Evolutionary conservation across 148 eudicot genomes (phyloP).

Genomic region (Pouteria glomerata): DNA sequence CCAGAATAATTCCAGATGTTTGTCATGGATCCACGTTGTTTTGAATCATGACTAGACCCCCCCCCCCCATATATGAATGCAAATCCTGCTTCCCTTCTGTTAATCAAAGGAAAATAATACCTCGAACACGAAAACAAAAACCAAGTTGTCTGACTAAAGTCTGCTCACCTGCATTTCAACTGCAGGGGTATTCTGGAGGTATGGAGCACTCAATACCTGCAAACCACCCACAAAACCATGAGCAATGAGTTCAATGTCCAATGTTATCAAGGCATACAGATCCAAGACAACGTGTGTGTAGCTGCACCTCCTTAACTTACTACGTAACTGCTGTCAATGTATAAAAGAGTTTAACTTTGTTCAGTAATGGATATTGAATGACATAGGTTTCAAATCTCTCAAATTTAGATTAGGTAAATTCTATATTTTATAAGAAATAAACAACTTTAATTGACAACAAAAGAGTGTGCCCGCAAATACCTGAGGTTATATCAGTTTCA

Average conservation of each 20-base stretch:
- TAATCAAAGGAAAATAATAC: neutral
- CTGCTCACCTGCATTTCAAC: constrained; percentile 45
- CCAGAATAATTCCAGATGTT: too few species aligned
- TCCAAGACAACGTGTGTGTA: neutral
- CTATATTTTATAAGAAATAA: neutral
- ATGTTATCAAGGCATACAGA: neutral
- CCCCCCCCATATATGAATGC: neutral
- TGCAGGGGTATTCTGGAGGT: constrained; percentile 41
- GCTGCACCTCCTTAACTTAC: neutral
- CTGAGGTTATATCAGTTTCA: too few species aligned
- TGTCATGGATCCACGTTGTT: too few species aligned
- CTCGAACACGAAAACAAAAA: neutral
- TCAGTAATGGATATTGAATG: too few species aligned
- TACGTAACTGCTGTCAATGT: neutral
- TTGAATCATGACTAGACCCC: too few species aligned
- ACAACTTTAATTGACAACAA: neutral
- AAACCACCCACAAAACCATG: constrained; percentile 10
- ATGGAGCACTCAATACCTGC: constrained; percentile 89
- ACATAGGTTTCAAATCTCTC: neutral
- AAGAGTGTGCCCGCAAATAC: too few species aligned
- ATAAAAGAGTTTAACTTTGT: neutral
- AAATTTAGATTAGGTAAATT: neutral
- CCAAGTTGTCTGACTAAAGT: neutral
- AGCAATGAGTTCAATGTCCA: constrained; percentile 1
- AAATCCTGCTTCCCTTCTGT: neutral